phyloP scores from a whole-genome alignment of 2,329 filamentous ascomycete species.

The Alternaria alternata region DNA sequence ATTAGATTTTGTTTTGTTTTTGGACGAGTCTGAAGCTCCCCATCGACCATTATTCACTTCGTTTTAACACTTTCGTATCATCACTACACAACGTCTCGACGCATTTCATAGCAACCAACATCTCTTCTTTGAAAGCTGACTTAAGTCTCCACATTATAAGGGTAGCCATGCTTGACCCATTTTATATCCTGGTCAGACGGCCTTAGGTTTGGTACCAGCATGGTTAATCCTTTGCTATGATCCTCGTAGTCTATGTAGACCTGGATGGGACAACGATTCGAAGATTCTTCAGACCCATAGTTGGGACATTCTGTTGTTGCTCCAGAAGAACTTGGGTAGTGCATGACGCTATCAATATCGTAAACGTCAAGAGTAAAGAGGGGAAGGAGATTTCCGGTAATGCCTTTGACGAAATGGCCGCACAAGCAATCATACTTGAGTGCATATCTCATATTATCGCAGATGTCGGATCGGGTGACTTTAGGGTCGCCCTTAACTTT shows the following conservation, averaged over 20 bases:
- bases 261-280: neutral
- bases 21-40: too few species aligned
- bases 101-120: neutral
- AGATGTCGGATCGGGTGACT: neutral
- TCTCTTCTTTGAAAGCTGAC: neutral
- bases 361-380: neutral
- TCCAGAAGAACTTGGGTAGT: neutral
- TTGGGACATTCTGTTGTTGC: neutral
- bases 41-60: neutral
- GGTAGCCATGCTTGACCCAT: slow-evolving; percentile 4
- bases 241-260: neutral
- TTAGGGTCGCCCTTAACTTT: neutral
- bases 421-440: neutral
- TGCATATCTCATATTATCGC: neutral
- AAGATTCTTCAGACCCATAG: neutral
- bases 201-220: slow-evolving; percentile 3
- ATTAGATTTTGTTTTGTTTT: neutral
- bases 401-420: neutral
- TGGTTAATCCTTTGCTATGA: neutral
- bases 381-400: neutral
- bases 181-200: slow-evolving; percentile 6
- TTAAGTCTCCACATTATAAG: neutral
- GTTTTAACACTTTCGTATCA: too few species aligned
- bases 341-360: slow-evolving; percentile 5
- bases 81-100: neutral